Conservation (phyloP, 139 green algal species). For the Chlamydomonas sp. region DNA sequence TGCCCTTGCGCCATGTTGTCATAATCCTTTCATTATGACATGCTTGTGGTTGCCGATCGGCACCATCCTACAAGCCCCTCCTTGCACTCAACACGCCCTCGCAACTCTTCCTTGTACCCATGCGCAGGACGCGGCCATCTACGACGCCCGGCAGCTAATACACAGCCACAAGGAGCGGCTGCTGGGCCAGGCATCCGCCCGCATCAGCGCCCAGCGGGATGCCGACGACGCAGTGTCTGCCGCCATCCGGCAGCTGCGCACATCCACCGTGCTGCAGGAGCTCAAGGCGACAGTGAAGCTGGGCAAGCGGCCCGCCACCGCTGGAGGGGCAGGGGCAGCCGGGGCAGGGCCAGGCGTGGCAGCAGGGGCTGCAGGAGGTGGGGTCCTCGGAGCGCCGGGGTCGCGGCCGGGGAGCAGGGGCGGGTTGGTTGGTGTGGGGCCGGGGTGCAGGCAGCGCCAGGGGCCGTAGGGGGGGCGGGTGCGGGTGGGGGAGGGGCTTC, state of each 20-base stretch:
- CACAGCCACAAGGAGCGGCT: constrained; percentile 16
- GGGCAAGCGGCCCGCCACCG: neutral
- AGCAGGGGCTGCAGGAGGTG: neutral
- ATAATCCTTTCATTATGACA: too few relatives aligned
- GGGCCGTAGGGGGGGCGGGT: neutral
- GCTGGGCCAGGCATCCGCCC: constrained; percentile 1
- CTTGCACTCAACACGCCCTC: neutral
- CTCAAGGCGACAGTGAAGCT: constrained; percentile 21
- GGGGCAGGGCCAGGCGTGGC: neutral
- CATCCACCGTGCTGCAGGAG: constrained; percentile 8
- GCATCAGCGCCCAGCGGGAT: constrained; percentile 26
- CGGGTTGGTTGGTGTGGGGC: too few relatives aligned
- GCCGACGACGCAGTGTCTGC: constrained; percentile 2
- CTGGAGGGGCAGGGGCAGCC: neutral
- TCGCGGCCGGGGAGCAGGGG: too few relatives aligned
- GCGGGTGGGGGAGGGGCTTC: neutral
- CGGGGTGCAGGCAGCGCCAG: too few relatives aligned
- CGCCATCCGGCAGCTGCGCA: constrained; percentile 24
- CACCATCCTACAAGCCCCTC: neutral
- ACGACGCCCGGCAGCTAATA: constrained; percentile 16
- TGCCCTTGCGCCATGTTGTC: too few relatives aligned
- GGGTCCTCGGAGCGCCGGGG: too few relatives aligned
- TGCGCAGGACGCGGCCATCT: constrained; percentile 30
- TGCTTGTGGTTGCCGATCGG: neutral
- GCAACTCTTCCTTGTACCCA: too few relatives aligned